Evolutionary conservation across 2,329 filamentous ascomycete genomes (phyloP), one percentile per base, ranked within the genome.

Genomic region (Cyphellophora attinorum): DNA sequence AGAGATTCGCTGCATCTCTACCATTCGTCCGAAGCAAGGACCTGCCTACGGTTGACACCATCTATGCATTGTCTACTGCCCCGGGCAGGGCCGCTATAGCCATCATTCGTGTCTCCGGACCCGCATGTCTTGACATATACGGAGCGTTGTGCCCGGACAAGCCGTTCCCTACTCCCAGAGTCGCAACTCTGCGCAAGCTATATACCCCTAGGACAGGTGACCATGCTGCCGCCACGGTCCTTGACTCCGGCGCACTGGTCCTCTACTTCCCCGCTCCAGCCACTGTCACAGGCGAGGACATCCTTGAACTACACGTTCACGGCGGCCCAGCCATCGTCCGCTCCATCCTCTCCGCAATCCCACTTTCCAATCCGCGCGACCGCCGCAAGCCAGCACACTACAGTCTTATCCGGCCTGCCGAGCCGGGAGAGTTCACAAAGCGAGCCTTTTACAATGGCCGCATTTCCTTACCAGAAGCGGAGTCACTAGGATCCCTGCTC

Each of bases 301-400:
- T 96, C 1, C 70, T 98, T 2, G 91, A 98, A 56, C 61, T 98
- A 4, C 91, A 98, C 51, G 73, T 95, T n/a, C 91, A 98, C 52
- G 91, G 91, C 17, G 89, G 91, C 0, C 72, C 79, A 3, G 91
- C 91, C 2, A 86, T 91, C 5, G 81, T 95, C 29, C 86, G 83
- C 51, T 85, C 89, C 2, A 82, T 95, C 0, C 67, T 98, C 2
- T 63, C 73, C 15, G 85, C 86, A 4, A 83, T 98, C 37, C 71
- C 82, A 2, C 28, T 37, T 23, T 12, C 18, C n/a, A 8, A 25
- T 8, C 8, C 8, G 8, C 31, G 19, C 25, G 2, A 11, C 16
- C 11, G n/a, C 19, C 23, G 17, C 19, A 19, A 29, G 4, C 10
- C n/a, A 13, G 28, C 31, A 19, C 25, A 30, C 19, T 30, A n/a